phyloP scores from a whole-genome alignment of 352 stramenopile genomes.

The Phytophthora sojae region DNA sequence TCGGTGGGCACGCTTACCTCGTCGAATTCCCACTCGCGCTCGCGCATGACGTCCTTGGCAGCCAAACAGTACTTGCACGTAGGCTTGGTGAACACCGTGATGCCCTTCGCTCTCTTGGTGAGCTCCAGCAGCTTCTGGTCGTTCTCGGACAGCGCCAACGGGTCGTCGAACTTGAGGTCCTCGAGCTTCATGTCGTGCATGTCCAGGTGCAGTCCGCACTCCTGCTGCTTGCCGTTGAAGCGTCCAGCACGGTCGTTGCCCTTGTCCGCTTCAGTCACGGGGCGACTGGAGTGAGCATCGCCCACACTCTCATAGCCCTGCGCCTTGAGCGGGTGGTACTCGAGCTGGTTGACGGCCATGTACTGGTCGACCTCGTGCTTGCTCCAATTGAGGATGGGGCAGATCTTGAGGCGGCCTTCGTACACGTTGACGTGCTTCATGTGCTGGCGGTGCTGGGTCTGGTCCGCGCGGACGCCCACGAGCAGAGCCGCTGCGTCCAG shows the following conservation, averaged over 20 bases:
- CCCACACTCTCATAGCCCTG: slow-evolving; percentile 86
- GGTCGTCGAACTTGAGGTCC: slow-evolving; percentile 57
- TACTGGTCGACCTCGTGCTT: slow-evolving; percentile 82
- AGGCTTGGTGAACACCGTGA: slow-evolving; percentile 76
- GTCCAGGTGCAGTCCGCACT: slow-evolving; percentile 87
- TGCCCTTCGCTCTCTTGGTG: slow-evolving; percentile 57
- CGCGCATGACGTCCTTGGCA: slow-evolving; percentile 64
- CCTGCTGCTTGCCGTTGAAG: slow-evolving; percentile 84
- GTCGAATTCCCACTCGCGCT: slow-evolving; percentile 69
- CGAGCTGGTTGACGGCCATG: slow-evolving; percentile 69
- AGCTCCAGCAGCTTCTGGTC: slow-evolving; percentile 53
- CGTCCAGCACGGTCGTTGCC: slow-evolving; percentile 79
- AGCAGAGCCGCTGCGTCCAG: slow-evolving; percentile 71
- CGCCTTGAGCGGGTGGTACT: slow-evolving; percentile 87
- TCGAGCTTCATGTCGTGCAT: slow-evolving; percentile 69
- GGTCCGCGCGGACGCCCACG: slow-evolving; percentile 80
- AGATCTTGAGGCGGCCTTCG: slow-evolving; percentile 87
- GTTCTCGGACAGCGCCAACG: slow-evolving; percentile 50
- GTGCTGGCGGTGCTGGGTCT: slow-evolving; percentile 74
- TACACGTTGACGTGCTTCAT: slow-evolving; percentile 84
- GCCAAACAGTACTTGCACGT: slow-evolving; percentile 81
- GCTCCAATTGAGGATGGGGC: slow-evolving; percentile 85
- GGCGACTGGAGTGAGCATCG: slow-evolving; percentile 86
- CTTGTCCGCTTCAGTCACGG: slow-evolving; percentile 65
- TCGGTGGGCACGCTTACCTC: slow-evolving; percentile 68